phyloP scores from a whole-genome alignment of 176 grass and related monocot species.

The Zizania latifolia region DNA sequence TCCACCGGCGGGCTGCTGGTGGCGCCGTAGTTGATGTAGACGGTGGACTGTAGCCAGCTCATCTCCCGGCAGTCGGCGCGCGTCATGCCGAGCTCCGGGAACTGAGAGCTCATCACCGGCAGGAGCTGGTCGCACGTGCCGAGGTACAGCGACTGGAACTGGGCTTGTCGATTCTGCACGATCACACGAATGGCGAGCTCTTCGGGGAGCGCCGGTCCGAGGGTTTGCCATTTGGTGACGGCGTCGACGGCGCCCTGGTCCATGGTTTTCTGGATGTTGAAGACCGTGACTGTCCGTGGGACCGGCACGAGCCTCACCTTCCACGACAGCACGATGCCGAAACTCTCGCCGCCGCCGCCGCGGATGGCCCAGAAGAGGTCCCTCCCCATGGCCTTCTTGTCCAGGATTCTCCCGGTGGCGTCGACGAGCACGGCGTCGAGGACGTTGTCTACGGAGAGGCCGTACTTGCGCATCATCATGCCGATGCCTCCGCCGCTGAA shows the following conservation, averaged over 20 bases:
- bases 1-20: background rate
- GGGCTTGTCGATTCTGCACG: background rate
- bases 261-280: background rate
- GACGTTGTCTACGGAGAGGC: constrained; percentile 25
- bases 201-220: constrained; percentile 13
- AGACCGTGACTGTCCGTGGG: constrained; percentile 4
- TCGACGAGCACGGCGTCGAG: constrained; percentile 27
- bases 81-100: constrained; percentile 37
- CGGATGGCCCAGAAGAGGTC: constrained; percentile 41
- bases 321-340: constrained; percentile 36
- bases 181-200: constrained; percentile 20
- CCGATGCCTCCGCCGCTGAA: constrained; percentile 43
- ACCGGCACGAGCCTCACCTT: constrained; percentile 29
- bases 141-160: constrained; percentile 18
- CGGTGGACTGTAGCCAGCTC: constrained; percentile 40
- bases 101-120: background rate
- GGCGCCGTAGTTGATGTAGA: background rate
- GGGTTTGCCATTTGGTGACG: constrained; percentile 24
- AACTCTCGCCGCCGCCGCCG: constrained; percentile 27
- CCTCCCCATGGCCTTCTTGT: constrained; percentile 24
- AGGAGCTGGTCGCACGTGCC: constrained; percentile 18
- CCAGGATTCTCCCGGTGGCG: constrained; percentile 13
- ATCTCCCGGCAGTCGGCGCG: constrained; percentile 41
- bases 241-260: constrained; percentile 5
- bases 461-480: constrained; percentile 29